Evolutionary conservation across 306 rosid genomes (phyloP), one percentile per base, ranked within the genome.

Genomic region (Glycine tomentella): DNA sequence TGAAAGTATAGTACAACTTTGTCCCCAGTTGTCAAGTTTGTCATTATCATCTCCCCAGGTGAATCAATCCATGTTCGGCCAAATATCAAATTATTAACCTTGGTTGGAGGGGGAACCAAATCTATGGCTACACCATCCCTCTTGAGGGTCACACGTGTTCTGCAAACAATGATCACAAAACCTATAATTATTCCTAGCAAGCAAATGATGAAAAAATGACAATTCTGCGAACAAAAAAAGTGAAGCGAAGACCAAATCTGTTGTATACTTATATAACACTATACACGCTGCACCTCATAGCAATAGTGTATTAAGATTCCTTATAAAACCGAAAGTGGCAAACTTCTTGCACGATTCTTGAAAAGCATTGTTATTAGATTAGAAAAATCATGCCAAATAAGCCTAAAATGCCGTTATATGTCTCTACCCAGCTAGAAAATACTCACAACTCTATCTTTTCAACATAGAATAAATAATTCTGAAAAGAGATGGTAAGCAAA

Each of bases 61-160:
- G 97, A 92, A 86, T 95, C 98, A 77, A 91, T 87, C 98, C 98
- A 95, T 8, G 98, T 95, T 71, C 95, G 91, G 75, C 98, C 98
- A 74, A 92, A 92, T 79, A 95, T 95, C 75, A 95, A 81, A 84
- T 95, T 95, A 87, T 92, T 92, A 76, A 92, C 92, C 91, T 95
- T 95, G 67, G 98, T 92, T 53, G 90, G 98, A 62, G 97, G 98
- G n/a, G 98, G 98, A 74, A 92, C 97, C 89, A 95, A 83, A 81
- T 95, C 97, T 86, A 95, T 83, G 73, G 89, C 86, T 12, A 89
- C 97, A 76, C 97, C 95, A 75, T 87, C 91, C 85, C 82, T 90
- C 85, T 91, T 95, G 44, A 95, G 92, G 74, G 92, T 89, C 65
- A 95, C 95, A 15, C 86, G 95, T 9, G 97, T 95, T 85, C 97